These are phyloP conservation scores for Myriosclerotinia duriaeana DNA, from an alignment of 2,329 filamentous ascomycete species.

Conservation along the genomic window DNA sequence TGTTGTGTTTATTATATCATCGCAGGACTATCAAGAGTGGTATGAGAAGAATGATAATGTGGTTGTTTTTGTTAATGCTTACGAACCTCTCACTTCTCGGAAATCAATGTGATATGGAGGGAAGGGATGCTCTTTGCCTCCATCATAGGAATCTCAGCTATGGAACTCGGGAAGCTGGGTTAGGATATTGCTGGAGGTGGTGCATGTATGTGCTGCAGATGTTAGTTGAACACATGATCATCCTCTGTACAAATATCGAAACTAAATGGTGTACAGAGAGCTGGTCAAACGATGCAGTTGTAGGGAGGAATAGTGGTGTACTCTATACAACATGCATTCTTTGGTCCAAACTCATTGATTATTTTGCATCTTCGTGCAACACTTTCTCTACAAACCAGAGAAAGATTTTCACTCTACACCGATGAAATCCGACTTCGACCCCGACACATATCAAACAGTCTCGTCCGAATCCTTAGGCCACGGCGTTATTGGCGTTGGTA, in stretches of 20 bases:
- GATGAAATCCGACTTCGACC: too few species aligned
- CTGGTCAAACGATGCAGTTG: neutral
- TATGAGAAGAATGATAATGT: neutral
- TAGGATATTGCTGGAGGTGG: neutral
- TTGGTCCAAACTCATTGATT: neutral
- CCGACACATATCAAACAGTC: too few species aligned
- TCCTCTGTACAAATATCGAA: too few species aligned
- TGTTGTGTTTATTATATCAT: neutral
- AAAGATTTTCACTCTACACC: too few species aligned
- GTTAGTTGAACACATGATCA: too few species aligned
- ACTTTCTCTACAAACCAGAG: too few species aligned
- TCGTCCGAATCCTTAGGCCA: too few species aligned
- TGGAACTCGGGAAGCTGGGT: neutral
- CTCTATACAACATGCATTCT: neutral
- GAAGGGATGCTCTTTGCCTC: neutral
- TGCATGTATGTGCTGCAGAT: too few species aligned
- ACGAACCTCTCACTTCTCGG: neutral
- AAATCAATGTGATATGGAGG: neutral
- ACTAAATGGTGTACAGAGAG: neutral
- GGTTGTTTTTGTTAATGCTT: neutral
- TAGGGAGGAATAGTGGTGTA: rapidly evolving
- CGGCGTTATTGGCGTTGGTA: too few species aligned
- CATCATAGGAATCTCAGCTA: neutral
- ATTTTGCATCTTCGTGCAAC: neutral
- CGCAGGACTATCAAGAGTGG: neutral